These are phyloP conservation scores for Wickerhamiella pararugosa DNA, from an alignment of 1,139 yeast genomes.

Conservation along the genomic window DNA sequence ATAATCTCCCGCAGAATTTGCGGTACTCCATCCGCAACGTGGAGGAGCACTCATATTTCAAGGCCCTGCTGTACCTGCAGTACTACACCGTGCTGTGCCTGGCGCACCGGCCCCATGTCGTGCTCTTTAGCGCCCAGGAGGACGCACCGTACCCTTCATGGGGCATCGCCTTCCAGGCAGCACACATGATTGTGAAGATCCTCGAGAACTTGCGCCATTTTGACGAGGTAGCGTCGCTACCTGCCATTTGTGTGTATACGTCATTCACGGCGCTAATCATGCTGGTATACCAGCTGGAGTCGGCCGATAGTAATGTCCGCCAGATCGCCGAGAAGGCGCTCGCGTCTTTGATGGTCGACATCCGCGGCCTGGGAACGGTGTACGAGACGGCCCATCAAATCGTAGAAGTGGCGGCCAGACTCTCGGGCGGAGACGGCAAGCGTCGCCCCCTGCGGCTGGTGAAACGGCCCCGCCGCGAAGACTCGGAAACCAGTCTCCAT, in stretches of 20 bases:
- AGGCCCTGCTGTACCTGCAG: conserved; percentile 51
- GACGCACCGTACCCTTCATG: conserved; percentile 47
- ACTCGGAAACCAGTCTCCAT: not conserved
- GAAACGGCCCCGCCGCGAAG: not conserved
- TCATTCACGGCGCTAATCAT: conserved; percentile 57
- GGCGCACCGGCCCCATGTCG: conserved; percentile 57
- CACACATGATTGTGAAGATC: conserved; percentile 61
- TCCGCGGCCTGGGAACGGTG: conserved; percentile 36
- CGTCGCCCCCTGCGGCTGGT: conserved; percentile 4
- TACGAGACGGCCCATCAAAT: conserved; percentile 30
- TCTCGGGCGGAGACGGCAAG: conserved; percentile 15
- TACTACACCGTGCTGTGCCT: conserved; percentile 60
- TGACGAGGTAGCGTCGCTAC: conserved; percentile 39
- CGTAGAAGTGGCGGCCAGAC: conserved; percentile 21
- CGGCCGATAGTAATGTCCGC: conserved; percentile 40
- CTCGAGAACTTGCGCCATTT: conserved; percentile 42
- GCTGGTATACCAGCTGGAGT: conserved; percentile 61
- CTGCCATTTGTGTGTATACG: conserved; percentile 38
- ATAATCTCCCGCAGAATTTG: conserved; percentile 48
- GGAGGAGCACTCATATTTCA: conserved; percentile 37
- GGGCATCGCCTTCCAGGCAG: conserved; percentile 79
- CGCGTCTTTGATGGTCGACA: conserved; percentile 36
- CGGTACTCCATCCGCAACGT: conserved; percentile 45
- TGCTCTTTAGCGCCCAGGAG: conserved; percentile 32
- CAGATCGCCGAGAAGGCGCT: conserved; percentile 43